Evolutionary conservation across 2,329 filamentous ascomycete species (phyloP).

Genomic region (Pseudogymnoascus sp.): DNA sequence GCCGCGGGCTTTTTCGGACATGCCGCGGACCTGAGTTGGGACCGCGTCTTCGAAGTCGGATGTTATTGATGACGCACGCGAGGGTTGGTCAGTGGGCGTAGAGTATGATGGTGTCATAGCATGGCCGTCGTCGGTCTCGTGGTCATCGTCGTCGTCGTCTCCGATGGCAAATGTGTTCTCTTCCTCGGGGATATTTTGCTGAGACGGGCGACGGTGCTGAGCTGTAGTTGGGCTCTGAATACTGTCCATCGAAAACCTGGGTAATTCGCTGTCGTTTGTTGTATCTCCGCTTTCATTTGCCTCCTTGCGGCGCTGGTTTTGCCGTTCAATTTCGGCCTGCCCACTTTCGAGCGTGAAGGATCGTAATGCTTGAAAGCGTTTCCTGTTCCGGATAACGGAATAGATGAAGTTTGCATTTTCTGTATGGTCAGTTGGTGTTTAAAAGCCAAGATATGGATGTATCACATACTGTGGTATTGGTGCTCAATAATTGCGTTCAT

Average conservation of each 20-base stretch:
- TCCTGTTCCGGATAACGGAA: slow-evolving; percentile 69
- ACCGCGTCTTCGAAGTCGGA: slow-evolving; percentile 67
- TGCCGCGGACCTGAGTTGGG: slow-evolving; percentile 74
- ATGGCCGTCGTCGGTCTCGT: slow-evolving; percentile 43
- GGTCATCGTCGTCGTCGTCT: slow-evolving; percentile 61
- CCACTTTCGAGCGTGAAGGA: slow-evolving; percentile 88
- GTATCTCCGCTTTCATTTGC: slow-evolving; percentile 42
- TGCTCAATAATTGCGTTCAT: slow-evolving; percentile 88
- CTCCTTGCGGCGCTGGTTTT: slow-evolving; percentile 60
- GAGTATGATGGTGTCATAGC: slow-evolving; percentile 54
- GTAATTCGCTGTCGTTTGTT: slow-evolving; percentile 26
- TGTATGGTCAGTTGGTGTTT: slow-evolving; percentile 27
- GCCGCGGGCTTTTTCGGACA: slow-evolving; percentile 94
- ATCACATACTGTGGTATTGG: slow-evolving; percentile 62
- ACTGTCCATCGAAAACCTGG: slow-evolving; percentile 61
- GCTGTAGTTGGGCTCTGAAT: slow-evolving; percentile 53
- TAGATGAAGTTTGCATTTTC: slow-evolving; percentile 79
- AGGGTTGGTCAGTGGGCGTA: slow-evolving; percentile 56
- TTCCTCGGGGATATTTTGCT: slow-evolving; percentile 65
- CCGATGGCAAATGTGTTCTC: slow-evolving; percentile 82
- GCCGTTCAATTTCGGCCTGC: slow-evolving; percentile 81
- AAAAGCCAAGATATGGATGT: not conserved
- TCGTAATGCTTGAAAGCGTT: slow-evolving; percentile 75
- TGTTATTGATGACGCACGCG: slow-evolving; percentile 61
- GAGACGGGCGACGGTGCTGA: slow-evolving; percentile 48